These are phyloP conservation scores for Phytophthora meadii DNA, from an alignment of 352 stramenopile genomes.

Conservation along the genomic window DNA sequence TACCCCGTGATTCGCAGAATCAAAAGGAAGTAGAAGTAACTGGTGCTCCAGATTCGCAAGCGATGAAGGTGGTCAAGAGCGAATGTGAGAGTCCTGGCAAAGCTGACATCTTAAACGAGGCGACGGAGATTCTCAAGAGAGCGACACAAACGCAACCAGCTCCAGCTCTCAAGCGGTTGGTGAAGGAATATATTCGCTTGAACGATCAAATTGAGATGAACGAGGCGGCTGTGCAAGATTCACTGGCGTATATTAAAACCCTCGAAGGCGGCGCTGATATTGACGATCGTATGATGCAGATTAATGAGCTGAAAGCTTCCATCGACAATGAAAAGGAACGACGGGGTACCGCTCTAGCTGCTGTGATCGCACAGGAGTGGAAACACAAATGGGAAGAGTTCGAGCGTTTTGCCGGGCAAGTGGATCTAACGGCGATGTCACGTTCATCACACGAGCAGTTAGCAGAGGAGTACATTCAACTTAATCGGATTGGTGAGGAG, in stretches of 20 bases:
- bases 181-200: constrained; percentile 12
- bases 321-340: background rate
- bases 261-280: background rate
- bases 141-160: background rate
- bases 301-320: background rate
- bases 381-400: background rate
- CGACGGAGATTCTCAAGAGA: background rate
- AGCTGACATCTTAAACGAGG: background rate
- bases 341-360: constrained; percentile 2
- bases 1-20: background rate
- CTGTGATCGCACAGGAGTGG: background rate
- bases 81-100: background rate
- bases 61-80: background rate
- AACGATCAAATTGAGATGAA: constrained; percentile 15
- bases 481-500: background rate
- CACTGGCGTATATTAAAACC: constrained; percentile 7
- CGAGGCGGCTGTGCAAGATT: constrained; percentile 10
- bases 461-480: background rate
- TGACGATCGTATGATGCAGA: background rate
- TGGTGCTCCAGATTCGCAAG: background rate
- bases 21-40: background rate
- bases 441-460: background rate
- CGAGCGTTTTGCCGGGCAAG: background rate
- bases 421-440: background rate
- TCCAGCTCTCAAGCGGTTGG: constrained; percentile 7